Percentiles rank a stretch among this genome's conserved stretches.
These are phyloP conservation scores for Cryoendolithus antarcticus DNA, from an alignment of 2,329 filamentous ascomycete species.

Conservation along the genomic window DNA sequence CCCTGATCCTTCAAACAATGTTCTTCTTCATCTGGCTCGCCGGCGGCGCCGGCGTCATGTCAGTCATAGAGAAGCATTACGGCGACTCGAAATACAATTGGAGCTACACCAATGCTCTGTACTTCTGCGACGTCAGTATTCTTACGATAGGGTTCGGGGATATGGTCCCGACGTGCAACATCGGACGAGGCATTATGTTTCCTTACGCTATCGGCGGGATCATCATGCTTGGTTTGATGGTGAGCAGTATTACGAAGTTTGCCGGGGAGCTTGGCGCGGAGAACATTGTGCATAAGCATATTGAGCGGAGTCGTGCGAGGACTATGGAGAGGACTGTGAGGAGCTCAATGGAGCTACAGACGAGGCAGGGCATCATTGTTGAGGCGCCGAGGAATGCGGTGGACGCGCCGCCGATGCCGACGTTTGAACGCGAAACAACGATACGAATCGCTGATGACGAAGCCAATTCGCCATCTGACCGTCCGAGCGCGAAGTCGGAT, in stretches of 20 bases:
- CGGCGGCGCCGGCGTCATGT: constrained; percentile 64
- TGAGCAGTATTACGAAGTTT: constrained; percentile 64
- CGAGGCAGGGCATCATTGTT: constrained; percentile 4
- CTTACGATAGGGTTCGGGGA: constrained; percentile 52
- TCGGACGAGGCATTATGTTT: constrained; percentile 61
- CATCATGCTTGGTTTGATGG: constrained; percentile 71
- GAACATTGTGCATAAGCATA: constrained; percentile 49
- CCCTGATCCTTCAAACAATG: constrained; percentile 83
- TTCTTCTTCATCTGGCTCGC: constrained; percentile 71
- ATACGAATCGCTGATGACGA: not conserved
- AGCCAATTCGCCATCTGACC: not conserved
- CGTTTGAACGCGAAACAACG: constrained; percentile 5
- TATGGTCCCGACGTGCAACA: constrained; percentile 40
- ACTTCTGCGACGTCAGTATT: constrained; percentile 58
- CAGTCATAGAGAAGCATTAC: constrained; percentile 44
- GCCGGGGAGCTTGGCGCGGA: constrained; percentile 46
- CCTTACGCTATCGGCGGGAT: constrained; percentile 76
- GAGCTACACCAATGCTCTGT: constrained; percentile 58
- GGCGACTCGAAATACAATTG: constrained; percentile 37
- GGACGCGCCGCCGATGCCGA: constrained; percentile 2
- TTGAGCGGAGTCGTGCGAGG: constrained; percentile 40
- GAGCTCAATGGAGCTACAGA: constrained; percentile 1
- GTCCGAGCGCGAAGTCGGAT: constrained; percentile 3
- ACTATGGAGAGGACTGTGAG: constrained; percentile 30
- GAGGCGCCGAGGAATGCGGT: constrained; percentile 8